phyloP scores from a whole-genome alignment of 2,329 filamentous ascomycete species.

The Xylaria arbuscula region DNA sequence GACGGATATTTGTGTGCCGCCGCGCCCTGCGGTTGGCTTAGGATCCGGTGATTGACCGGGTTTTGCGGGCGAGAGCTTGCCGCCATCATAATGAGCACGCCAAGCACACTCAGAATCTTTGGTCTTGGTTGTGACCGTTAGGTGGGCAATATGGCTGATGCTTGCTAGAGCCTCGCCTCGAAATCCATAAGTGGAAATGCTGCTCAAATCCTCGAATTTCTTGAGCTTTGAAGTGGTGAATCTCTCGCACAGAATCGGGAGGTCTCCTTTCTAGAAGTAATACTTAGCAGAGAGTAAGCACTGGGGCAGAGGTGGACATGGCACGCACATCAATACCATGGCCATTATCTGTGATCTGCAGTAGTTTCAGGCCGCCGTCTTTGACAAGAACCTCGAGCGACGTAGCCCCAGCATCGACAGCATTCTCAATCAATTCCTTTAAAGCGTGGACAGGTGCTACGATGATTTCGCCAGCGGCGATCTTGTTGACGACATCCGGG shows the following conservation, averaged over 20 bases:
- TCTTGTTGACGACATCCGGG: conserved; percentile 96
- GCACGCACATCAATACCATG: conserved; percentile 86
- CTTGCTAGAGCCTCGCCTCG: conserved; percentile 95
- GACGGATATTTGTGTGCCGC: conserved; percentile 93
- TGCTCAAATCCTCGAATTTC: conserved; percentile 88
- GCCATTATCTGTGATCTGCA: conserved; percentile 98
- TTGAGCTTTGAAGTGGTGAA: conserved; percentile 98
- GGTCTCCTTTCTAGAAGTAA: conserved; percentile 78
- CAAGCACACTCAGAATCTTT: conserved; percentile 88
- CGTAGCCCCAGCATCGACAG: conserved; percentile 96
- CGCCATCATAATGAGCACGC: conserved; percentile 87
- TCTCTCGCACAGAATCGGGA: conserved; percentile 91
- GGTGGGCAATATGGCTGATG: conserved; percentile 97
- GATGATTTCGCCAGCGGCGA: conserved; percentile 97
- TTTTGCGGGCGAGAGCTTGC: conserved; percentile 83
- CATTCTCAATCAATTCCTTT: conserved; percentile 96
- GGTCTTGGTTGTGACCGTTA: conserved; percentile 94
- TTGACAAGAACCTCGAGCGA: conserved; percentile 91
- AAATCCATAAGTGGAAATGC: conserved; percentile 97
- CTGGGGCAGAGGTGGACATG: neutral
- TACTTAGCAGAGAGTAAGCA: conserved; percentile 39
- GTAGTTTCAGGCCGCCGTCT: conserved; percentile 91
- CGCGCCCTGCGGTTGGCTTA: conserved; percentile 85
- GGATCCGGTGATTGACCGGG: conserved; percentile 88
- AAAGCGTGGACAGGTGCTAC: conserved; percentile 95